Evolutionary conservation across 1,284 basidiomycete species (phyloP).

Genomic region (Thecaphora frezii): DNA sequence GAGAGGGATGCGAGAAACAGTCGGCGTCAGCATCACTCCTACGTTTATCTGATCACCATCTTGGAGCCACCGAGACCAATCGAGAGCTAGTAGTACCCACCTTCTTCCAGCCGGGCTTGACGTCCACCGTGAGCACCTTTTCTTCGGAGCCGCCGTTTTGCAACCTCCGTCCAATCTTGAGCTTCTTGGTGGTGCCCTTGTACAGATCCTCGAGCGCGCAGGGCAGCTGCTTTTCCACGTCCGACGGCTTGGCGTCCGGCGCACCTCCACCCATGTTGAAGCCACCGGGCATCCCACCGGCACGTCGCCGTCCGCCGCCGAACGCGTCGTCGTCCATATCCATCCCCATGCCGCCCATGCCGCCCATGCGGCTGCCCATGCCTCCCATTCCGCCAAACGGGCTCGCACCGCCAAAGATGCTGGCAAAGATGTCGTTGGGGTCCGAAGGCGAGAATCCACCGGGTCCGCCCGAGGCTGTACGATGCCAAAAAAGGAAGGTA

Average conservation of each 20-base stretch:
- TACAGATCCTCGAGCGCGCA: conserved; percentile 89
- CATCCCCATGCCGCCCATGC: conserved; percentile 45
- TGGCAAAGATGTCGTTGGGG: conserved; percentile 89
- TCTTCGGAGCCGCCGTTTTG: conserved; percentile 77
- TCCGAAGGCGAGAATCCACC: conserved; percentile 65
- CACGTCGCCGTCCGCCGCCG: conserved; percentile 26
- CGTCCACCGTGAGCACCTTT: conserved; percentile 69
- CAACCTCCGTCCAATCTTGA: conserved; percentile 80
- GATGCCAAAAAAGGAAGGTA: too few species aligned
- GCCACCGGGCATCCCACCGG: conserved; percentile 33
- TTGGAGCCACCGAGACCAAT: too few species aligned
- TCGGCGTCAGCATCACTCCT: neutral
- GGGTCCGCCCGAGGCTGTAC: conserved; percentile 18
- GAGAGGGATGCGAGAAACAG: conserved; percentile 2
- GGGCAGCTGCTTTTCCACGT: conserved; percentile 78
- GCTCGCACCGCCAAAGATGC: conserved; percentile 53
- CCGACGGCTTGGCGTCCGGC: conserved; percentile 63
- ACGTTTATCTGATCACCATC: too few species aligned
- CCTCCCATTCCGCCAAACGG: conserved; percentile 39
- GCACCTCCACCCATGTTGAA: conserved; percentile 13
- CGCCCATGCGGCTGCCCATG: conserved; percentile 44
- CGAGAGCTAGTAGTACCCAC: conserved; percentile 5
- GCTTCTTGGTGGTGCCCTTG: conserved; percentile 80
- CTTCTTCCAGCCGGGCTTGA: conserved; percentile 58
- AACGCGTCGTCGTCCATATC: conserved; percentile 38